Conservation (phyloP, 2,329 filamentous ascomycete genomes). For the Zalaria sp. region DNA sequence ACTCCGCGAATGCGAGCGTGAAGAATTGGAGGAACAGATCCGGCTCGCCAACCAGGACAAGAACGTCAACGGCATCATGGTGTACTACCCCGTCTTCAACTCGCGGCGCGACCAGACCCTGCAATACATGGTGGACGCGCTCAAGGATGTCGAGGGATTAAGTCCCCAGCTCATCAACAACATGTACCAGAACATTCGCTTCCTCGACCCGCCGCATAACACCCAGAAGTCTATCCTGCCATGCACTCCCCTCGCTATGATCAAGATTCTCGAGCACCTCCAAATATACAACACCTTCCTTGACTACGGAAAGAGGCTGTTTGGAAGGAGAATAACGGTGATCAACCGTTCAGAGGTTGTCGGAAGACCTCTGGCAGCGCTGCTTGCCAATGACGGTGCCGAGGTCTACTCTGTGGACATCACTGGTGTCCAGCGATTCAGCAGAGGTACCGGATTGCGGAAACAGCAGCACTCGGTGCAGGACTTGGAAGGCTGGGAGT, state of each 20-base stretch:
- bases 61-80: slow-evolving; percentile 74
- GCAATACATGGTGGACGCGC: slow-evolving; percentile 79
- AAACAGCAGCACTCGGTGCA: slow-evolving; percentile 75
- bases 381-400: slow-evolving; percentile 91
- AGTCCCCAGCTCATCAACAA: slow-evolving; percentile 93
- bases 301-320: slow-evolving; percentile 81
- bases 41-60: slow-evolving; percentile 69
- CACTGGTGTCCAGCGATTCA: slow-evolving; percentile 83
- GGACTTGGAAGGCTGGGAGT: slow-evolving; percentile 63
- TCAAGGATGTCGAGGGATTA: slow-evolving; percentile 92
- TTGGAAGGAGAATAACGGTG: slow-evolving; percentile 87
- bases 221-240: slow-evolving; percentile 82
- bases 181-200: slow-evolving; percentile 98
- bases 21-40: slow-evolving; percentile 80
- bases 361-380: slow-evolving; percentile 76
- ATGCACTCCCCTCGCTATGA: slow-evolving; percentile 87
- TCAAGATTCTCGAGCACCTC: slow-evolving; percentile 93
- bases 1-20: slow-evolving; percentile 69
- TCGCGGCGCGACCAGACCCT: slow-evolving; percentile 84
- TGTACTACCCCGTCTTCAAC: slow-evolving; percentile 98
- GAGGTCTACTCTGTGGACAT: slow-evolving; percentile 92
- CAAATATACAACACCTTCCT: slow-evolving; percentile 95
- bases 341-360: slow-evolving; percentile 96
- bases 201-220: slow-evolving; percentile 66
- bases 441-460: slow-evolving; percentile 73